Percentiles rank a stretch among this genome's conserved stretches.
Evolutionary conservation across 257 asterid species (phyloP).

Genomic region (Ehretia macrophylla): DNA sequence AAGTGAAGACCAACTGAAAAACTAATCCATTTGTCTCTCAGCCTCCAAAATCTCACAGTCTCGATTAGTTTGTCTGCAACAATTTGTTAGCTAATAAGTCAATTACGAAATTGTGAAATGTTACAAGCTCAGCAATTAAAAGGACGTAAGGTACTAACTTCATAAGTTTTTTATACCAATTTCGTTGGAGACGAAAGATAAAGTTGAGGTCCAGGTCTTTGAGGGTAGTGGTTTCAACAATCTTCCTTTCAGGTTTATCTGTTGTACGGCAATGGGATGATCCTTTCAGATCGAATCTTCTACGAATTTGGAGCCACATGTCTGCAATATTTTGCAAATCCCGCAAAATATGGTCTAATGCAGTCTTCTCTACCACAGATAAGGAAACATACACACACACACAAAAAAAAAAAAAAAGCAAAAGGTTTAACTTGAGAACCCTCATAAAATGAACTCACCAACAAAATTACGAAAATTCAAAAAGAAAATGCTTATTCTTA

Average conservation of each 20-base stretch:
- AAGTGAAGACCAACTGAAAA: constrained; percentile 93
- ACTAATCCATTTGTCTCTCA: constrained; percentile 91
- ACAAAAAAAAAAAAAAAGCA: no score
- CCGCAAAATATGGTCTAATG: no score
- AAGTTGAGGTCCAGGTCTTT: constrained; percentile 86
- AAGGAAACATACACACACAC: no score
- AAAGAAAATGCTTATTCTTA: no score
- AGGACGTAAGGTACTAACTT: constrained; percentile 45
- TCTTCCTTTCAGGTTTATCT: constrained; percentile 65
- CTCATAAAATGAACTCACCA: no score
- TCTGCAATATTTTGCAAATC: no score
- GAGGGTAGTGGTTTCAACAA: constrained; percentile 87
- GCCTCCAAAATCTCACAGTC: constrained; percentile 89
- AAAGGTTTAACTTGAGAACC: no score
- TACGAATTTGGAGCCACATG: constrained; percentile 73
- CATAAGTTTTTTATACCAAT: constrained; percentile 81
- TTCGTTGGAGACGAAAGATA: constrained; percentile 62
- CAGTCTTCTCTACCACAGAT: no score
- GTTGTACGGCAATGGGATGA: constrained; percentile 94
- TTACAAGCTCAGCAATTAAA: neutral
- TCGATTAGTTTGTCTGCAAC: constrained; percentile 73
- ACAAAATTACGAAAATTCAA: no score
- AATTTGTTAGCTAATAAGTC: neutral
- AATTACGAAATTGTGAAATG: no score
- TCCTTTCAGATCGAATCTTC: constrained; percentile 90